Conservation (phyloP, 2,329 filamentous ascomycete species). For the Penicillium griseofulvum region DNA sequence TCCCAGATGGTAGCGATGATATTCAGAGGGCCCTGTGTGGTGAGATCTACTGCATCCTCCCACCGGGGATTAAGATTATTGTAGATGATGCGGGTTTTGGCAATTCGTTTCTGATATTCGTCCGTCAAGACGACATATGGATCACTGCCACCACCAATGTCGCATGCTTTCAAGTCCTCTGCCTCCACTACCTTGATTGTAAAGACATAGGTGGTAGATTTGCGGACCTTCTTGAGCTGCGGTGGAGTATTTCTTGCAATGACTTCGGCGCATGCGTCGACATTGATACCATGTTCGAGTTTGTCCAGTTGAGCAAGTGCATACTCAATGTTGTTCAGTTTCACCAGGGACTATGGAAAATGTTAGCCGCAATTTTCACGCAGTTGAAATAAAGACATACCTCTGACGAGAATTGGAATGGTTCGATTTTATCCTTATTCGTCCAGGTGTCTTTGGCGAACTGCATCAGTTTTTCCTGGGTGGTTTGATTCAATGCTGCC, state of each 20-base stretch:
- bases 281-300: conserved; percentile 83
- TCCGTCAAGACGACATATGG: conserved; percentile 96
- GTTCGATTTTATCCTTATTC: conserved; percentile 87
- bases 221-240: conserved; percentile 63
- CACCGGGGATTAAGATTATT: conserved; percentile 88
- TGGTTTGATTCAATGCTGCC: conserved; percentile 70
- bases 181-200: conserved; percentile 98
- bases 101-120: conserved; percentile 93
- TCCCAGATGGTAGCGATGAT: conserved; percentile 98
- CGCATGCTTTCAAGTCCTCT: conserved; percentile 96
- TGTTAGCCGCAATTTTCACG: not conserved
- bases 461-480: conserved; percentile 90
- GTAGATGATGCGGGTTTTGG: conserved; percentile 90
- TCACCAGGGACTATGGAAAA: conserved; percentile 78
- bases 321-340: conserved; percentile 96
- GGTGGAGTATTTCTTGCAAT: conserved; percentile 73
- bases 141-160: conserved; percentile 89
- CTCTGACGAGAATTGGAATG: conserved; percentile 94
- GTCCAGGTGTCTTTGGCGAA: conserved; percentile 91
- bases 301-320: conserved; percentile 89
- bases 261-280: conserved; percentile 82
- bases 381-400: conserved; percentile 48
- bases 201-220: conserved; percentile 87
- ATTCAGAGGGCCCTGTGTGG: conserved; percentile 85
- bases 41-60: conserved; percentile 97